Evolutionary conservation across 192 early-diverging fungal genomes (phyloP).

Genomic region (Dispira parvispora): DNA sequence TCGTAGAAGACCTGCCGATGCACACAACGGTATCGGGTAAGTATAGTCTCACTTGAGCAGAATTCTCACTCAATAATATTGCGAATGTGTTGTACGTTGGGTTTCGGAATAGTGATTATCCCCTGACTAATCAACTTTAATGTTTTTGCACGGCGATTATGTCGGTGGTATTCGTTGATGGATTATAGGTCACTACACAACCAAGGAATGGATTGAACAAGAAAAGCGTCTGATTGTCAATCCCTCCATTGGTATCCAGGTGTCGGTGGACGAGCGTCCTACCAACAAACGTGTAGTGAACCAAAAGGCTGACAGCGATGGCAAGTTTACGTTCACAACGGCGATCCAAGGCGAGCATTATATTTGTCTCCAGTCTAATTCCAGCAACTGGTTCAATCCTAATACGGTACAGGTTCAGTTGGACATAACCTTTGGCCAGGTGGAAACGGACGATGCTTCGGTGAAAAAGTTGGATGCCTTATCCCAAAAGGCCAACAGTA

Average conservation of each 20-base stretch:
- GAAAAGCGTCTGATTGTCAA: constrained; percentile 41
- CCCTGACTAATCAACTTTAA: too few species aligned
- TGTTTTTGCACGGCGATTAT: too few species aligned
- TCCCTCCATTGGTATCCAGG: constrained; percentile 40
- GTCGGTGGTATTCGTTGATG: background rate
- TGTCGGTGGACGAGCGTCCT: constrained; percentile 53
- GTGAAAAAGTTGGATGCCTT: constrained; percentile 40
- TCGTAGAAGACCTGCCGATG: constrained; percentile 84
- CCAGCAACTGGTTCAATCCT: constrained; percentile 54
- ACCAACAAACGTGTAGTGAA: constrained; percentile 41
- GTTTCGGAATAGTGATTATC: too few species aligned
- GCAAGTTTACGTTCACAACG: constrained; percentile 84
- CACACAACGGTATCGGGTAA: constrained; percentile 71
- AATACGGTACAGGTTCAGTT: constrained; percentile 29
- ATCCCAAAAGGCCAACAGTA: constrained; percentile 51
- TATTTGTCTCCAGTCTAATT: constrained; percentile 64
- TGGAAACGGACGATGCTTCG: constrained; percentile 28
- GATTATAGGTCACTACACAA: constrained; percentile 42
- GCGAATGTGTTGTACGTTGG: too few species aligned
- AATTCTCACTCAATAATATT: too few species aligned
- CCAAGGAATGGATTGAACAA: constrained; percentile 62
- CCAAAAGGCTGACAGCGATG: constrained; percentile 50
- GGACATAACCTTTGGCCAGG: constrained; percentile 51
- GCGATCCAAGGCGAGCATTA: constrained; percentile 76
- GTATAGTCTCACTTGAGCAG: background rate